Percentiles rank a stretch among this genome's conserved stretches.
Conservation (phyloP, 2,329 filamentous ascomycete genomes). For the Colletotrichum trifolii region DNA sequence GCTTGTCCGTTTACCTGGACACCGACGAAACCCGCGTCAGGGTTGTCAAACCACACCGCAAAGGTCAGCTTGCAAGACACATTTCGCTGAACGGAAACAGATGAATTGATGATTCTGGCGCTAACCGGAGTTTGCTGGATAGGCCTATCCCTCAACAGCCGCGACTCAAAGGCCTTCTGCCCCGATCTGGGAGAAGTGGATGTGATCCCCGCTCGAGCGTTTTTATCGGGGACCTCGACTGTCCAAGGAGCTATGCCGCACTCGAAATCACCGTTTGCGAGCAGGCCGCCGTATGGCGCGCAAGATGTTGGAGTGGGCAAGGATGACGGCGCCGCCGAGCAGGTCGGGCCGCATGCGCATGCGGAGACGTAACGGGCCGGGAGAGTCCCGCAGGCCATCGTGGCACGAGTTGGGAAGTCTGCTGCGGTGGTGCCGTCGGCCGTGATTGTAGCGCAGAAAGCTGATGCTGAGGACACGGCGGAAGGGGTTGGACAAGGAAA, state of each 20-base stretch:
- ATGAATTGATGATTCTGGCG: neutral
- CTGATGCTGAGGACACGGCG: constrained; percentile 35
- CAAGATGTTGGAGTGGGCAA: constrained; percentile 27
- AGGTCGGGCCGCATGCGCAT: constrained; percentile 38
- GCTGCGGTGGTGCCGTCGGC: constrained; percentile 37
- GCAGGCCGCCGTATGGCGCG: constrained; percentile 14
- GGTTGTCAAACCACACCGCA: constrained; percentile 18
- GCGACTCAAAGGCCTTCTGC: neutral
- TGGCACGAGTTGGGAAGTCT: constrained; percentile 38
- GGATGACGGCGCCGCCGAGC: constrained; percentile 8
- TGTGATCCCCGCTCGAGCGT: constrained; percentile 9
- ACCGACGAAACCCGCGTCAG: constrained; percentile 16
- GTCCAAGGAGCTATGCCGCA: constrained; percentile 36
- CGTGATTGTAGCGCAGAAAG: constrained; percentile 40
- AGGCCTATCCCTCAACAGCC: constrained; percentile 1
- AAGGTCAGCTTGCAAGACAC: constrained; percentile 9
- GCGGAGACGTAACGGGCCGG: constrained; percentile 38
- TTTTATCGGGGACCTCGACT: constrained; percentile 35
- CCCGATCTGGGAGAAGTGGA: constrained; percentile 3
- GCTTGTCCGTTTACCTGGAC: constrained; percentile 8
- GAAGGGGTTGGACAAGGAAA: constrained; percentile 38
- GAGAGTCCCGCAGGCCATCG: constrained; percentile 36
- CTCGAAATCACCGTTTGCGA: constrained; percentile 26
- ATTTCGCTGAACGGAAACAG: constrained; percentile 6
- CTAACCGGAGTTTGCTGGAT: constrained; percentile 1